These are phyloP conservation scores for Apiotrichum gamsii DNA, from an alignment of 1,284 basidiomycete species.

Conservation along the genomic window DNA sequence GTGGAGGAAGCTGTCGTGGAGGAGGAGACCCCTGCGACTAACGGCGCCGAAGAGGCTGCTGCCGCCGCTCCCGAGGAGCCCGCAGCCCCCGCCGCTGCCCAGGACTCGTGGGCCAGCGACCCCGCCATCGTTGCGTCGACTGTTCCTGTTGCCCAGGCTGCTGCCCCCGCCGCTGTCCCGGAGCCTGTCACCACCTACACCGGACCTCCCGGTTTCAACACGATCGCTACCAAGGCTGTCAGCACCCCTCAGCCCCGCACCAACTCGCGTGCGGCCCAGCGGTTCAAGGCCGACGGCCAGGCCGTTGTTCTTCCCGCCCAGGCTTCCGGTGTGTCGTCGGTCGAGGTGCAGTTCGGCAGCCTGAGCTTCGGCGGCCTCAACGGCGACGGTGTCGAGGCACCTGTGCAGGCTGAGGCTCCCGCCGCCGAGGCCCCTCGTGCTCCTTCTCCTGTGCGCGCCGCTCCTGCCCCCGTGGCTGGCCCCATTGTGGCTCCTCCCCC, in stretches of 20 bases:
- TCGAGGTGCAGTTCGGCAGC: slow-evolving; percentile 49
- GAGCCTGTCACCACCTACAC: slow-evolving; percentile 44
- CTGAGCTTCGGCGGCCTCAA: slow-evolving; percentile 46
- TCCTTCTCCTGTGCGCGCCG: slow-evolving; percentile 14
- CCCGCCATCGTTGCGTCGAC: slow-evolving; percentile 41
- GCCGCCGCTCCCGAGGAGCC: slow-evolving; percentile 16
- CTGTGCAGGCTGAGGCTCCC: slow-evolving; percentile 22
- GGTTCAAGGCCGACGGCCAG: slow-evolving; percentile 47
- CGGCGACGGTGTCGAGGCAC: slow-evolving; percentile 43
- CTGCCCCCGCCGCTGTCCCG: slow-evolving; percentile 22
- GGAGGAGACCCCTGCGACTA: slow-evolving; percentile 11
- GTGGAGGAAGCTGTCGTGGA: slow-evolving; percentile 14
- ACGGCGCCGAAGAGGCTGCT: slow-evolving; percentile 7
- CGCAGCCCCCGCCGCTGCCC: slow-evolving; percentile 1
- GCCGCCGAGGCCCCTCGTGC: slow-evolving; percentile 15
- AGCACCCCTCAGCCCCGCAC: slow-evolving; percentile 32
- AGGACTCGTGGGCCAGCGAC: slow-evolving; percentile 28
- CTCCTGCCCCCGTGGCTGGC: slow-evolving; percentile 14
- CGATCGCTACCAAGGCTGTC: slow-evolving; percentile 27
- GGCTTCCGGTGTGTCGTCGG: slow-evolving; percentile 29
- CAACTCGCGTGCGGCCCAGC: slow-evolving; percentile 41
- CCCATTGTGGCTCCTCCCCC: slow-evolving; percentile 17
- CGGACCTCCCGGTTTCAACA: slow-evolving; percentile 48
- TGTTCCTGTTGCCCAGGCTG: slow-evolving; percentile 12
- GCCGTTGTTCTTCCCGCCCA: slow-evolving; percentile 45